Evolutionary conservation across 1,284 basidiomycete genomes (phyloP).

Genomic region (Cutaneotrichosporon sp.): DNA sequence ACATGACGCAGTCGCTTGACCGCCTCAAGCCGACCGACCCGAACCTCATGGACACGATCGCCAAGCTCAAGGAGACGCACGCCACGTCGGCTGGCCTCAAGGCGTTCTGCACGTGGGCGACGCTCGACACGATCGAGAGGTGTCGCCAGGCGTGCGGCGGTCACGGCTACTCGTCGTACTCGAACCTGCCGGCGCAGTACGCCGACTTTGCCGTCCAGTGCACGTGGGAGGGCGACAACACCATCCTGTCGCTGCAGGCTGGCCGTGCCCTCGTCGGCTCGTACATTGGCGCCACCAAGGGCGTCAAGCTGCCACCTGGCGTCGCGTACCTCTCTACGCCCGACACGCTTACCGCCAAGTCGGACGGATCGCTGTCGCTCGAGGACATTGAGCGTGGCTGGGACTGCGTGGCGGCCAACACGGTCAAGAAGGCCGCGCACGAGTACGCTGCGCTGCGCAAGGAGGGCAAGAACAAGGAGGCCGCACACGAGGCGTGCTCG

Average conservation of each 20-base stretch:
- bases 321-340: constrained; percentile 52
- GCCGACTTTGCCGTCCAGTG: constrained; percentile 54
- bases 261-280: constrained; percentile 53
- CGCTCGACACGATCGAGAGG: constrained; percentile 55
- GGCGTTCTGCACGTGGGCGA: constrained; percentile 58
- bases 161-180: constrained; percentile 57
- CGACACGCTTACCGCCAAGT: constrained; percentile 47
- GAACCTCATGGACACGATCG: constrained; percentile 42
- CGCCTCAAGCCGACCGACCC: constrained; percentile 52
- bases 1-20: constrained; percentile 53
- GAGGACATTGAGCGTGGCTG: constrained; percentile 52
- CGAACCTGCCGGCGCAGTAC: constrained; percentile 55
- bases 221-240: constrained; percentile 58
- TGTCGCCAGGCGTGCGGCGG: constrained; percentile 56
- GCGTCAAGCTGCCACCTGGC: constrained; percentile 50
- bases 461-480: constrained; percentile 51
- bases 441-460: constrained; percentile 49
- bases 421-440: constrained; percentile 54
- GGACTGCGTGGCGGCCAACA: constrained; percentile 53
- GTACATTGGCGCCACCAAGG: constrained; percentile 51
- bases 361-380: constrained; percentile 49
- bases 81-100: constrained; percentile 56
- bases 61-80: constrained; percentile 58
- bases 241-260: constrained; percentile 53
- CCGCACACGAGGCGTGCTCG: constrained; percentile 54